Evolutionary conservation across 352 stramenopile genomes (phyloP).

Genomic region (Globisporangium paroecandrum): DNA sequence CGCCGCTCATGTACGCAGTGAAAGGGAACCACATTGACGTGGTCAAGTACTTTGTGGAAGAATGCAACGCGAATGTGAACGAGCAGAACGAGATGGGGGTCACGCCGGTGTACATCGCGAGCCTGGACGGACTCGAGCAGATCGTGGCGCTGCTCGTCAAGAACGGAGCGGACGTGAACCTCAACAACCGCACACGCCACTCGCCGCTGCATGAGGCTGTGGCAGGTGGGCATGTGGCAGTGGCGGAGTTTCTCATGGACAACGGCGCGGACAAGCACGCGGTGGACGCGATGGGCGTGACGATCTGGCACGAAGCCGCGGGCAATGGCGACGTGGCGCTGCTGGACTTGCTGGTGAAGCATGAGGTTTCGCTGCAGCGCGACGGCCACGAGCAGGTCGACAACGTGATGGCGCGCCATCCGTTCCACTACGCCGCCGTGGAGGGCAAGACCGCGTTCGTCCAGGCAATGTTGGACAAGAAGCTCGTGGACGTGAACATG

Average conservation of each 20-base stretch:
- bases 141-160: conserved; percentile 49
- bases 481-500: conserved; percentile 68
- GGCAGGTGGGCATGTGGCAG: conserved; percentile 39
- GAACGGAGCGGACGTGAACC: conserved; percentile 53
- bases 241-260: conserved; percentile 50
- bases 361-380: conserved; percentile 45
- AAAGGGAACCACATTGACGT: conserved; percentile 60
- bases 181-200: conserved; percentile 60
- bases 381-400: conserved; percentile 47
- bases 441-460: conserved; percentile 64
- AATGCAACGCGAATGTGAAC: conserved; percentile 54
- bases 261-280: conserved; percentile 61
- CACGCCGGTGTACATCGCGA: conserved; percentile 66
- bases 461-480: conserved; percentile 38
- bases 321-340: conserved; percentile 55
- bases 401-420: conserved; percentile 75
- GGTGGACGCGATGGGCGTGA: conserved; percentile 77
- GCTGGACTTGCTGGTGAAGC: conserved; percentile 52
- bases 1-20: conserved; percentile 73
- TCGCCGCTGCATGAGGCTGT: conserved; percentile 67
- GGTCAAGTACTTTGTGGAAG: conserved; percentile 35
- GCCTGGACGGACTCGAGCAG: conserved; percentile 43
- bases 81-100: conserved; percentile 81
- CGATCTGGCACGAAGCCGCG: conserved; percentile 75
- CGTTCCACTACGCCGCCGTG: conserved; percentile 79